These are phyloP conservation scores for Myrica gale DNA, from an alignment of 306 rosid genomes.

Conservation along the genomic window DNA sequence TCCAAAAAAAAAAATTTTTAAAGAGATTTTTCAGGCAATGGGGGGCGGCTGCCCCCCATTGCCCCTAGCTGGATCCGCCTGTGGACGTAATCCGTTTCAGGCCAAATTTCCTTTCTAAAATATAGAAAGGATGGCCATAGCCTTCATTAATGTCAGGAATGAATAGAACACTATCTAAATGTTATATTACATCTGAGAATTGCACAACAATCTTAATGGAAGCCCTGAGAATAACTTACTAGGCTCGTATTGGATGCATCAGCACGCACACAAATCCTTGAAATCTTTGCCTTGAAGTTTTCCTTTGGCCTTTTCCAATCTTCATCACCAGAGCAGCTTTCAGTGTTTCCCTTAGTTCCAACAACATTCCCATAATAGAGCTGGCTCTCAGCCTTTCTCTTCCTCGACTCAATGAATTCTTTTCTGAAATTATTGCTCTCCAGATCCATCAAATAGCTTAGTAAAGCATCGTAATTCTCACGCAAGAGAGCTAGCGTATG, in stretches of 20 bases:
- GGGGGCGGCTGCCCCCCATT: too few species aligned
- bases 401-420: conserved; percentile 31
- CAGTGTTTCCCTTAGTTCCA: conserved; percentile 24
- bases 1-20: too few species aligned
- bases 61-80: too few species aligned
- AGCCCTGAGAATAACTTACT: conserved; percentile 38
- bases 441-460: conserved; percentile 41
- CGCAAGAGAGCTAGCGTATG: conserved; percentile 40
- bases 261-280: conserved; percentile 53
- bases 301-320: conserved; percentile 48
- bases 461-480: conserved; percentile 44
- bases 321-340: conserved; percentile 44
- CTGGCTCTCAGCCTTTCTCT: conserved; percentile 49
- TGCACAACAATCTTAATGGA: conserved; percentile 4
- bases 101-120: not conserved
- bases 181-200: not conserved
- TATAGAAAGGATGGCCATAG: not conserved
- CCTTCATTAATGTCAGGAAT: not conserved
- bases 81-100: too few species aligned
- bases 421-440: conserved; percentile 21
- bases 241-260: conserved; percentile 59
- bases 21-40: too few species aligned
- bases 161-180: not conserved
- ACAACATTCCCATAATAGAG: conserved; percentile 11
- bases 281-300: conserved; percentile 41